A percentile compares a stretch with the other conserved stretches of the same genome.
Evolutionary conservation across 345 rosid species (phyloP).

Genomic region (Leavenworthia alabamica): DNA sequence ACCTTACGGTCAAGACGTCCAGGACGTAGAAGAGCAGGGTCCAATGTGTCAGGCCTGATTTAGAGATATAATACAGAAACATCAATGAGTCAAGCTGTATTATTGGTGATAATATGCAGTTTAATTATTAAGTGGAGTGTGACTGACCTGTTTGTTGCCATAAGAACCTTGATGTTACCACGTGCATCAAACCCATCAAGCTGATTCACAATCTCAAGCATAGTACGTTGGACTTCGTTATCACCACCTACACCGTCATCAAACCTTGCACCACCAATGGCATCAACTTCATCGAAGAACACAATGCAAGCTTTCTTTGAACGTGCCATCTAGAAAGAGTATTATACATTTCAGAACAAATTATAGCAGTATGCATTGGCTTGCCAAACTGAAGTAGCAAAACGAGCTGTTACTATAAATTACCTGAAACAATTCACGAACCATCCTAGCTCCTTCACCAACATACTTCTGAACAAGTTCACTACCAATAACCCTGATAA

Average conservation of each 20-base stretch:
- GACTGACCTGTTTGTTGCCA: conserved; percentile 93
- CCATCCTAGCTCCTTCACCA: conserved; percentile 99
- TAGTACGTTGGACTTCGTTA: conserved; percentile 75
- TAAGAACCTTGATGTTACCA: conserved; percentile 97
- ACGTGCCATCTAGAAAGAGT: conserved; percentile 58
- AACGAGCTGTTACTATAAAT: not conserved
- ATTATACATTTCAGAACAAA: not conserved
- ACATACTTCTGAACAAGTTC: conserved; percentile 98
- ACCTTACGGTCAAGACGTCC: conserved; percentile 91
- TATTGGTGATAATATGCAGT: not conserved
- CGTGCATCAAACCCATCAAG: conserved; percentile 90
- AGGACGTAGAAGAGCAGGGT: conserved; percentile 91
- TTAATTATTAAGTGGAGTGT: not conserved
- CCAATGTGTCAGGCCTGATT: conserved; percentile 82
- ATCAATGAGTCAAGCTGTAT: not conserved
- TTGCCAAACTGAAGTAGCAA: not conserved
- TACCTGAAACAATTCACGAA: conserved; percentile 95
- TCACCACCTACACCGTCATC: conserved; percentile 92
- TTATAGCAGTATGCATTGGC: not conserved
- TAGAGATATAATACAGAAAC: not conserved
- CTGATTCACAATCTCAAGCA: conserved; percentile 84
- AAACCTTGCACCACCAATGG: conserved; percentile 85
- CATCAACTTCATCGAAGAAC: conserved; percentile 83
- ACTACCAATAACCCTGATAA: conserved; percentile 95
- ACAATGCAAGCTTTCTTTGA: conserved; percentile 86